Conservation (phyloP, 768 basidiomycete genomes). For the Suillus cothurnatus region DNA sequence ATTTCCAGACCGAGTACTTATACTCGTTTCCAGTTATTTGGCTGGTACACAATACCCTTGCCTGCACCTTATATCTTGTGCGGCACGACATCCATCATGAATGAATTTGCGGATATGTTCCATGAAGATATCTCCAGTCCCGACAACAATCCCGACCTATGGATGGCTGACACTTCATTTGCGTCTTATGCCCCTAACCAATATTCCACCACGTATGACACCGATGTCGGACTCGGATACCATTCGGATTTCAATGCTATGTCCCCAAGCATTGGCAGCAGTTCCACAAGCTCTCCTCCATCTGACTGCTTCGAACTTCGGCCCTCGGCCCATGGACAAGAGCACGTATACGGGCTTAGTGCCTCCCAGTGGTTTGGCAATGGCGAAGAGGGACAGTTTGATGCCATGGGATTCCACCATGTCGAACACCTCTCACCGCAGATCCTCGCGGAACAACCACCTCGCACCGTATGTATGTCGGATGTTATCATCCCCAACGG, state of each 20-base stretch:
- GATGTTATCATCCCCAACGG: conserved; percentile 19
- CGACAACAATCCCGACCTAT: neutral
- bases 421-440: neutral
- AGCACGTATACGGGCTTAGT: neutral
- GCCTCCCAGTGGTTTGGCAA: neutral
- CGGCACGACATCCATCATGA: neutral
- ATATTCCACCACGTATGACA: conserved; percentile 1
- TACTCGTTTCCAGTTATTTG: neutral
- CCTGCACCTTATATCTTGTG: neutral
- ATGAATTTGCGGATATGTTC: neutral
- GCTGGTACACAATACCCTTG: neutral
- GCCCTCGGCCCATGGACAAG: conserved; percentile 3
- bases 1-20: conserved; percentile 5
- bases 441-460: neutral
- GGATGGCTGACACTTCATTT: conserved; percentile 2
- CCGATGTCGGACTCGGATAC: neutral
- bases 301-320: conserved; percentile 9
- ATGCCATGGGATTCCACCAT: neutral
- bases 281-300: neutral
- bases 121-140: neutral
- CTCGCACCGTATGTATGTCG: conserved; percentile 25
- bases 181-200: conserved; percentile 1
- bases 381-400: neutral
- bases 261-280: conserved; percentile 3
- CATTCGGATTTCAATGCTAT: conserved; percentile 9